Base-by-base conservation (phyloP, 2,329 filamentous ascomycete genomes). In the Fusarium nodosum region DNA sequence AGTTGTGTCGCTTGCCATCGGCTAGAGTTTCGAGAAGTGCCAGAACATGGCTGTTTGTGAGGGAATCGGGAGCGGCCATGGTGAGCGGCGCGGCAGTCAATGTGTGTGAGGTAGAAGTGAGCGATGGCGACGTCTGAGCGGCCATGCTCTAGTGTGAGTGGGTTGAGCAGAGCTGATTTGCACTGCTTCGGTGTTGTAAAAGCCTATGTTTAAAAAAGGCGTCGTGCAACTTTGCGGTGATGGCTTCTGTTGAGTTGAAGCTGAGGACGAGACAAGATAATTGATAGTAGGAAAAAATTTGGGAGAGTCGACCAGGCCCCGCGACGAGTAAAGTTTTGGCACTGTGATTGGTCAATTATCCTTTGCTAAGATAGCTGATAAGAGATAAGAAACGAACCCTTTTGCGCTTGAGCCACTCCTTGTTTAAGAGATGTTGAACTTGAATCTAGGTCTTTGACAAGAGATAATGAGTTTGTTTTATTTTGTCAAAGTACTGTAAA, bases 71-170 rank as follows among this genome's bases (percentile, higher is more conserved):
- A 64, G 79, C 77, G 28, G 78, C 77, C 77, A 84, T 83, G 56
- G 77, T 75, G 48, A 85, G 81, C 56, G 83, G 81, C 41, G 83
- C 80, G 56, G 83, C 82, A 41, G 85, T 88, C 77, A 90, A 82
- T 38, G 88, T 91, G 75, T 90, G 86, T 7, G 88, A 90, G 63
- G 88, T 88, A 38, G 87, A 89, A 60, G 88, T 89, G 74, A 87
- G 82, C 64, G 87, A 88, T 67, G 88, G 90, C 64, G 85, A 85
- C 50, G 84, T 85, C 79, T 77, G 72, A 62, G 71, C 62, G 52
- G 79, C 79, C 79, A 81, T 81, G 73, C 72, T 78, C 73, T 74
- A 61, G 30, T 47, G 47, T 28, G 42, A 33, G 11, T 41, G 34
- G 47, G 18, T 36, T 33, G 56, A 71, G 67, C 64, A 65, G 66